phyloP scores from a whole-genome alignment of 129 eudicot species.

The Pseudognaphalium luteoalbum region DNA sequence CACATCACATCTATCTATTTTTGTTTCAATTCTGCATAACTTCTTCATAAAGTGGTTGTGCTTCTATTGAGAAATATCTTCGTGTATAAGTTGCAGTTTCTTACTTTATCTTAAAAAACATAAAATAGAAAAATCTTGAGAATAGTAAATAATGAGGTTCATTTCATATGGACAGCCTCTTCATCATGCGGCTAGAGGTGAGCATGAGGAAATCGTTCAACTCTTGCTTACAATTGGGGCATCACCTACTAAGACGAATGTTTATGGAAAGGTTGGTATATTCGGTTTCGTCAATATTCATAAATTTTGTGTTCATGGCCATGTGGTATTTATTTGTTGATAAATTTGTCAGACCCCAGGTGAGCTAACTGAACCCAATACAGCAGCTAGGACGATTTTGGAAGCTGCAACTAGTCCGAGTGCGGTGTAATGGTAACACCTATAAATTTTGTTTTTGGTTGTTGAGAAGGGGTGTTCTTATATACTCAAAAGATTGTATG shows the following conservation, averaged over 20 bases:
- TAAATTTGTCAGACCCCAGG: slow-evolving; percentile 54
- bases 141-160: background rate
- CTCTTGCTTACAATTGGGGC: slow-evolving; percentile 74
- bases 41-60: background rate
- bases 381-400: slow-evolving; percentile 56
- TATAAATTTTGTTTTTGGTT: slow-evolving; percentile 20
- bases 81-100: background rate
- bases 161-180: slow-evolving; percentile 61
- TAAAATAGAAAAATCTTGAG: background rate
- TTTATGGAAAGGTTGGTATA: slow-evolving; percentile 67
- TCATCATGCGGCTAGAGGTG: slow-evolving; percentile 97
- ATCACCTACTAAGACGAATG: slow-evolving; percentile 59
- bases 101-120: too few species aligned
- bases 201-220: slow-evolving; percentile 53
- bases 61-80: background rate
- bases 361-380: slow-evolving; percentile 70
- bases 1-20: background rate
- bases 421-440: slow-evolving; percentile 3
- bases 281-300: background rate
- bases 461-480: slow-evolving; percentile 4
- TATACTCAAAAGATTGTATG: slow-evolving; percentile 12
- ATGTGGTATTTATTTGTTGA: background rate
- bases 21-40: background rate
- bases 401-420: slow-evolving; percentile 41
- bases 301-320: background rate